Conservation (phyloP, 2,329 filamentous ascomycete species). For the Tolypocladium cylindrosporum region DNA sequence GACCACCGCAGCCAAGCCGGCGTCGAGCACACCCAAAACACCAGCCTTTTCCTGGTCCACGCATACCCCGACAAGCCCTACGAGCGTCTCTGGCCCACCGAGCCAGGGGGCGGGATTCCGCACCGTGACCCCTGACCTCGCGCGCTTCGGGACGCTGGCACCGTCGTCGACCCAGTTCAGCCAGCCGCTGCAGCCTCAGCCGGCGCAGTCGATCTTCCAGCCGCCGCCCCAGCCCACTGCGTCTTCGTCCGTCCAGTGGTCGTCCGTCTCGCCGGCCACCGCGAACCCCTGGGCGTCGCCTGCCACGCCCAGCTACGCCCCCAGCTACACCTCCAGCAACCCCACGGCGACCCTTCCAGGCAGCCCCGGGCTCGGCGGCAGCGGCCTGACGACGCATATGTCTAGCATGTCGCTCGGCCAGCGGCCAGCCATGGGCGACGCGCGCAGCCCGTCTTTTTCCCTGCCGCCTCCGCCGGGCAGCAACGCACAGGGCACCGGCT, state of each 20-base stretch:
- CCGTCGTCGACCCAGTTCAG: constrained; percentile 55
- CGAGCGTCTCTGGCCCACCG: constrained; percentile 19
- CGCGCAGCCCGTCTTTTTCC: constrained; percentile 41
- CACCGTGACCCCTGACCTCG: constrained; percentile 50
- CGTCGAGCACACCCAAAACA: constrained; percentile 28
- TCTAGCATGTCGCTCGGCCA: constrained; percentile 37
- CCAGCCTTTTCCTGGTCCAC: constrained; percentile 57
- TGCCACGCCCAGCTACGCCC: constrained; percentile 14
- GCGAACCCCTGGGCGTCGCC: constrained; percentile 39
- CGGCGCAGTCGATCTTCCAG: constrained; percentile 14
- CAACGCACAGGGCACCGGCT: constrained; percentile 24
- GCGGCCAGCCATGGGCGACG: constrained; percentile 21
- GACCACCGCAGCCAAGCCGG: constrained; percentile 14
- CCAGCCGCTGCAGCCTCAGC: constrained; percentile 41
- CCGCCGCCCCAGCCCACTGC: constrained; percentile 15
- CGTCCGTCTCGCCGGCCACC: constrained; percentile 27
- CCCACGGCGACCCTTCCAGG: constrained; percentile 11
- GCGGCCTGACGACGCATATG: constrained; percentile 31
- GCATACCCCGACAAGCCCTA: constrained; percentile 31
- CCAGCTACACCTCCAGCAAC: constrained; percentile 14
- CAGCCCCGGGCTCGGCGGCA: constrained; percentile 21
- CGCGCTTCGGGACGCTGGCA: constrained; percentile 42
- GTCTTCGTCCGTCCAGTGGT: constrained; percentile 40
- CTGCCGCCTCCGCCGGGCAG: constrained; percentile 42
- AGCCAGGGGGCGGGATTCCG: constrained; percentile 34